Evolutionary conservation across 2,329 filamentous ascomycete genomes (phyloP).

Genomic region (Elsinoe australis): DNA sequence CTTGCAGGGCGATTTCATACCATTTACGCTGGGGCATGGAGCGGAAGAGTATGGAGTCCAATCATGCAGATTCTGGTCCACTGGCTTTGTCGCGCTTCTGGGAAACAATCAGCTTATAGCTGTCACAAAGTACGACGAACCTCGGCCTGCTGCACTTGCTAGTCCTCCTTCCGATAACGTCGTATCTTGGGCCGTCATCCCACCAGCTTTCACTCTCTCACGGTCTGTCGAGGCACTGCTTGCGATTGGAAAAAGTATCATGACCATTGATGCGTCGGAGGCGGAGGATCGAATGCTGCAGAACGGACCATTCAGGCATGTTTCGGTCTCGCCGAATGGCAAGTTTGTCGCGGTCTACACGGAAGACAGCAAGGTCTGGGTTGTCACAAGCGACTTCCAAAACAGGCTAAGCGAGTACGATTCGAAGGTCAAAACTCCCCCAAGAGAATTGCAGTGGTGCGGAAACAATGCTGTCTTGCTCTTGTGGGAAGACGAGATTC

Average conservation of each 20-base stretch:
- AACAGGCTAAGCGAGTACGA: conserved; percentile 87
- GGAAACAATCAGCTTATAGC: conserved; percentile 79
- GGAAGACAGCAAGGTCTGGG: conserved; percentile 74
- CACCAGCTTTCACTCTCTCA: conserved; percentile 80
- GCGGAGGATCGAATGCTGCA: conserved; percentile 86
- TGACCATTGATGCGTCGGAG: conserved; percentile 79
- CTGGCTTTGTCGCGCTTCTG: conserved; percentile 86
- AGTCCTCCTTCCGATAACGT: conserved; percentile 69
- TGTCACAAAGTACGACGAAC: conserved; percentile 85
- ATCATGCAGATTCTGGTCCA: conserved; percentile 84
- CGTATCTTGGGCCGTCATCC: conserved; percentile 80
- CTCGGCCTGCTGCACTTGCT: conserved; percentile 75
- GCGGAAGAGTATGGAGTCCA: conserved; percentile 81
- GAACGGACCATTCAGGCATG: conserved; percentile 84
- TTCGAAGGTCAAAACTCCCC: conserved; percentile 73
- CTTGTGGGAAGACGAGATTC: conserved; percentile 96
- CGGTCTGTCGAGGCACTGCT: conserved; percentile 87
- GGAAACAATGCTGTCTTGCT: conserved; percentile 88
- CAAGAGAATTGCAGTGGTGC: conserved; percentile 90
- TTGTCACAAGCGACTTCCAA: conserved; percentile 93
- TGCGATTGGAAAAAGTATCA: conserved; percentile 75
- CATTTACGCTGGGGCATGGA: conserved; percentile 82
- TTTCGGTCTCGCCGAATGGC: conserved; percentile 84
- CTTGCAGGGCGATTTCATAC: conserved; percentile 88
- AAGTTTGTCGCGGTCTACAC: conserved; percentile 84